Percentiles rank a stretch among this genome's conserved stretches.
Conservation (phyloP, 176 grass and related monocot species). For the Tillandsia leiboldiana region DNA sequence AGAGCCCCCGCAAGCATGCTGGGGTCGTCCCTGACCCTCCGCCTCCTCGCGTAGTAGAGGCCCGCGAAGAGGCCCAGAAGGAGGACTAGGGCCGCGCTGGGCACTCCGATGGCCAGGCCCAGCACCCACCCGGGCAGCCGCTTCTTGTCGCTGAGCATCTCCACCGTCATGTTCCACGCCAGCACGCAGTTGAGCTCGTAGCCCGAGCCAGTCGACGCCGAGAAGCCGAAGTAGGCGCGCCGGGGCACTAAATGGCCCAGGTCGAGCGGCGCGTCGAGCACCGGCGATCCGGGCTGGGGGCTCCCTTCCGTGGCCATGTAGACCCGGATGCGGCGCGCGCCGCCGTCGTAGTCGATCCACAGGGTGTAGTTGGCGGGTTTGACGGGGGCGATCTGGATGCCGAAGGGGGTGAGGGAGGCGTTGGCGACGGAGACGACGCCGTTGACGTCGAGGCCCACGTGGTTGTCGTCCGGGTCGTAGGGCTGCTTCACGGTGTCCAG, state of each 20-base stretch:
- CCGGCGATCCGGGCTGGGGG: conserved; percentile 15
- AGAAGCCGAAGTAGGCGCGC: conserved; percentile 62
- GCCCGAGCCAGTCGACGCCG: conserved; percentile 48
- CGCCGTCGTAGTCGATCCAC: conserved; percentile 79
- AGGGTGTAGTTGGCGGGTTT: conserved; percentile 26
- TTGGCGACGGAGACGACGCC: conserved; percentile 19
- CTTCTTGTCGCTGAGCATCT: conserved; percentile 18
- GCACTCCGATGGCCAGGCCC: conserved; percentile 29
- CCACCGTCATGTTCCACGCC: conserved; percentile 69
- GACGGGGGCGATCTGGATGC: conserved; percentile 40
- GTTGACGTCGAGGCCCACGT: conserved; percentile 84
- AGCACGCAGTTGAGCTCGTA: conserved; percentile 84
- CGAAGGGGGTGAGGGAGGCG: conserved; percentile 29
- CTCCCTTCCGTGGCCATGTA: conserved; percentile 26
- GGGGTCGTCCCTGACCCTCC: conserved; percentile 29
- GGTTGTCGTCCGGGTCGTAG: conserved; percentile 76
- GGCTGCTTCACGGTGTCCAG: conserved; percentile 50
- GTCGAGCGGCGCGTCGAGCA: conserved; percentile 48
- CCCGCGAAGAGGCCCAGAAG: conserved; percentile 23
- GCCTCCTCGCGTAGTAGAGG: conserved; percentile 30
- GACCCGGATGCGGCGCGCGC: conserved; percentile 28
- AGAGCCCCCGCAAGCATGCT: conserved; percentile 24
- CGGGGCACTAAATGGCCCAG: conserved; percentile 25
- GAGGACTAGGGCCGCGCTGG: conserved; percentile 22
- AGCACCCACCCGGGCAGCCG: conserved; percentile 28